Base-by-base conservation (phyloP, 139 green algal species). In the Tetradesmus obliquus region DNA sequence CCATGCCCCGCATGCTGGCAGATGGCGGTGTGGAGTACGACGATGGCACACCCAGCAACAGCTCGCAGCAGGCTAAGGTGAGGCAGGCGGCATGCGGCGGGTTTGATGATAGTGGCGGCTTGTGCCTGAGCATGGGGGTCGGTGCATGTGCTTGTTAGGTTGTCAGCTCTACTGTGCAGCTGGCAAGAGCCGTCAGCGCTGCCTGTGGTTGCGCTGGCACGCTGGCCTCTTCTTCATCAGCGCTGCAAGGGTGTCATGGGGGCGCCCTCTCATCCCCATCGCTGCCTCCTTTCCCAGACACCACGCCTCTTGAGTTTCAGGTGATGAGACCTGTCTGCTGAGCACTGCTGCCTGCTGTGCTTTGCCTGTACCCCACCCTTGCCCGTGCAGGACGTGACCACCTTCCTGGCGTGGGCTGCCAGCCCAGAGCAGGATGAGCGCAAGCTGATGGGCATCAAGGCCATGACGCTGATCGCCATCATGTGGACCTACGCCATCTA, bases 1-100 rank as follows among this genome's bases (percentile, higher is more conserved):
- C 98, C 89, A 99, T 99, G 98, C 98, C 98, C 72, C 98, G 99
- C 95, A 99, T 99, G 98, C 95, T 99, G 45, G 97, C 96, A 57
- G 98, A 99, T 93, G 98, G 96, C 45, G 98, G 98, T 55, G 96
- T 98, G 54, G 98, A 99, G 95, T 99, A 99, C 89, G 98, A 99
- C 79, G 98, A 99, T 88, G 98, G 97, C 88, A 99, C 98, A 1
- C 95, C 96, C 20, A 96, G 97, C 72, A 98, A 96, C n/a, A 97
- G 98, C 91, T 96, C 96, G 5, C 98, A 99, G 97, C 97, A 99
- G 93, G 97, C 97, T 79, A 99, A 99, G 93, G 95, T 95, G 82
- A 53, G 79, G 12, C 15, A 15, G 74, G 55, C 4, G 8, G 51
- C 51, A 1, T 1, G 19, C 72, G 13, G 84, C 57, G n/a, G 53